Percentiles rank a stretch among this genome's conserved stretches.
Conservation (phyloP, 2,329 filamentous ascomycete genomes). For the Biscogniauxia sp. region DNA sequence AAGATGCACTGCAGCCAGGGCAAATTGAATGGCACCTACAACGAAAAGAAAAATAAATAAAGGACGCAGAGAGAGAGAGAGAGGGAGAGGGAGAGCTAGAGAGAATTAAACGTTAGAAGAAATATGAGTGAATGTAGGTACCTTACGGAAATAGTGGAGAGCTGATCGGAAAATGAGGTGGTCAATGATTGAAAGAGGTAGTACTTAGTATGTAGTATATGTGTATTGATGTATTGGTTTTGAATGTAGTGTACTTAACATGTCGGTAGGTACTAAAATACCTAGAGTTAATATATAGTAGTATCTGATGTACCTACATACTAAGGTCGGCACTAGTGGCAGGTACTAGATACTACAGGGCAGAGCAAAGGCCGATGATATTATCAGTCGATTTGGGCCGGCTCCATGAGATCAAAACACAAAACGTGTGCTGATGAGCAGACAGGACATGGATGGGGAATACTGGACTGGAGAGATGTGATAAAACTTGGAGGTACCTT, state of each 20-base stretch:
- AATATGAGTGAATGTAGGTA: constrained; percentile 1
- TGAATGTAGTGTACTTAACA: not conserved
- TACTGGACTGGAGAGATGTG: too few relatives aligned
- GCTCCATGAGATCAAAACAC: not conserved
- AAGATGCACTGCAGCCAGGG: not conserved
- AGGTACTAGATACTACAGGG: not conserved
- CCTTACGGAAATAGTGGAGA: not conserved
- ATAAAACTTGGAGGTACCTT: not conserved
- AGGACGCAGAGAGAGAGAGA: not conserved
- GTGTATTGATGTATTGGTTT: not conserved
- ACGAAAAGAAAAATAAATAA: too few relatives aligned
- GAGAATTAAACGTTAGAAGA: not conserved
- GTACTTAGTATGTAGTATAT: too few relatives aligned
- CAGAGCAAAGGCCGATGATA: not conserved
- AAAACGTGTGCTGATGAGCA: not conserved
- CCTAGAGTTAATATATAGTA: not conserved
- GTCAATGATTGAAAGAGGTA: not conserved
- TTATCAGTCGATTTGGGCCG: not conserved
- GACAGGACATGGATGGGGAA: not conserved
- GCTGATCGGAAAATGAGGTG: not conserved
- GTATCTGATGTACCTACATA: too few relatives aligned
- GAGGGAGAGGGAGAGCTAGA: not conserved
- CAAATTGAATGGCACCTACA: not conserved
- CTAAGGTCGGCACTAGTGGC: not conserved
- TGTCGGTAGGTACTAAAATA: constrained; percentile 1